Conservation (phyloP, 306 rosid species). For the Cucurbita pepo region DNA sequence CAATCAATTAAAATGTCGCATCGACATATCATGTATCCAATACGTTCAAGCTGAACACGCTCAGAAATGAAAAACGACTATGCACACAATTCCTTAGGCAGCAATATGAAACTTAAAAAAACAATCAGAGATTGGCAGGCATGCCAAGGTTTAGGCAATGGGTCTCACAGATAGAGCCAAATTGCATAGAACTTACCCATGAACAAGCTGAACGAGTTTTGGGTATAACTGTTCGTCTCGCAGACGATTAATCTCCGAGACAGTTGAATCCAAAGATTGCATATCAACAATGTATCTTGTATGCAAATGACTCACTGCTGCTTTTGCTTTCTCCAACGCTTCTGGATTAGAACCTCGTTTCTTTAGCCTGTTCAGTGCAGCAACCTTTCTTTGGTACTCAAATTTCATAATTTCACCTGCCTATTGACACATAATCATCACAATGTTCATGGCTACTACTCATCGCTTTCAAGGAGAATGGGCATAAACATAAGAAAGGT, state of each 20-base stretch:
- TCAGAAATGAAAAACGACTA: background rate
- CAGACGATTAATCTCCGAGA: slow-evolving; percentile 71
- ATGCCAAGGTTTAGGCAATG: background rate
- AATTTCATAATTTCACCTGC: slow-evolving; percentile 85
- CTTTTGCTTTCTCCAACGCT: slow-evolving; percentile 82
- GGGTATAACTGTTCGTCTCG: slow-evolving; percentile 77
- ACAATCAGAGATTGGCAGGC: background rate
- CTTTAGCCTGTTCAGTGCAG: slow-evolving; percentile 60
- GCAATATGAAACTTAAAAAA: background rate
- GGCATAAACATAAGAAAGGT: background rate
- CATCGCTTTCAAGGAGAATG: background rate
- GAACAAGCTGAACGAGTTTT: slow-evolving; percentile 70
- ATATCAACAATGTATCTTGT: slow-evolving; percentile 93
- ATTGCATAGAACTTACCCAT: slow-evolving; percentile 30
- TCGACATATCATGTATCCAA: background rate
- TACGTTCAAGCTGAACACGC: background rate
- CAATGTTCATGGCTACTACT: background rate
- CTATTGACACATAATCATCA: slow-evolving; percentile 17
- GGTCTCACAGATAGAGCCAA: background rate
- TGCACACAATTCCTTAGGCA: background rate
- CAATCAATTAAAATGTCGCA: too few relatives aligned
- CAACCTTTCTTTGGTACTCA: slow-evolving; percentile 76
- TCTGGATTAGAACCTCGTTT: slow-evolving; percentile 53
- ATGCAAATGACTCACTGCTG: slow-evolving; percentile 82
- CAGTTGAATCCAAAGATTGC: slow-evolving; percentile 97